Evolutionary conservation across 2,329 filamentous ascomycete genomes (phyloP), one percentile per base, ranked within the genome.

Genomic region (Ascochyta viciae-villosae): DNA sequence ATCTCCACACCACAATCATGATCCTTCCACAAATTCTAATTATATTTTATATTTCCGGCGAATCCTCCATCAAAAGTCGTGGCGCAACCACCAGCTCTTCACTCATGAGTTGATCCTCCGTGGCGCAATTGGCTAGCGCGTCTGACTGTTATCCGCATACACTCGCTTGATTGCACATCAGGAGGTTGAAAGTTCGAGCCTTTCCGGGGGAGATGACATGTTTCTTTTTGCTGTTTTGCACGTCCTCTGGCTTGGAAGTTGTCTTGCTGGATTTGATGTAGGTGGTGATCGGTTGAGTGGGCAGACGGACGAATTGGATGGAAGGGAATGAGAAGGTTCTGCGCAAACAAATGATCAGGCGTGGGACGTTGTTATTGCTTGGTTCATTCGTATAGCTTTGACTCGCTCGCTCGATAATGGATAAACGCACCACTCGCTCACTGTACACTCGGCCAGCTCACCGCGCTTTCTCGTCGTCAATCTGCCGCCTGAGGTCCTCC

Each of bases 401-500:
- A 12, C 12, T 31, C 29, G 29, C 29, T 31, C 12, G 10, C 15
- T 8, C 2, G 24, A 26, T 19, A 19, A 19, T 26, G 24, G 24
- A 3, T 26, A 26, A 33, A 12, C 4, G 10, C 10, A 16, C n/a
- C 15, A 34, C 19, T 19, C 19, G 19, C 19, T 19, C 19, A 19
- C 19, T 19, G 19, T 19, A 19, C 19, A 19, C 19, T 19, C 19
- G 19, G 19, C 19, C 7, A 15, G 13, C 39, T 42, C 35, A 56
- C 49, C 53, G 22, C 39, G 80, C 79, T 81, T 90, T 95, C 83
- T 94, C 93, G 22, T 91, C 89, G 69, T 97, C 92, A 76, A 98
- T 89, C 78, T 97, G 88, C 72, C 86, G 82, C 77, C 87, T 85
- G 73, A 98, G 73, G 74, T 91, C 89, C 43, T 89, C 87, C 68